Evolutionary conservation across 2,329 filamentous ascomycete species (phyloP).

Genomic region (Keithomyces neogunnii): DNA sequence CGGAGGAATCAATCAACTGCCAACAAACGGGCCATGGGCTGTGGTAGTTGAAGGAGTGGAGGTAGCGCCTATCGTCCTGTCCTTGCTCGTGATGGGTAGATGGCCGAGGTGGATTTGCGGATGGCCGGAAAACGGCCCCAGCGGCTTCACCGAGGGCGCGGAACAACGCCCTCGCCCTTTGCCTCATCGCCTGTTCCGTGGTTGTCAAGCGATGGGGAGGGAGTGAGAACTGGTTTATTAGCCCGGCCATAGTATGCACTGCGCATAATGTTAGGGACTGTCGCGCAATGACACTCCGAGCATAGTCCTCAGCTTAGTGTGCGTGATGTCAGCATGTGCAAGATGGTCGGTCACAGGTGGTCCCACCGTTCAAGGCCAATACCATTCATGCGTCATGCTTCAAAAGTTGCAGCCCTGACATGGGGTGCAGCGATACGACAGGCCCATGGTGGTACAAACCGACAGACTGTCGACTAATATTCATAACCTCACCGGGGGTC

Average conservation of each 20-base stretch:
- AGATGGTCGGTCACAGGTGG: too few relatives aligned
- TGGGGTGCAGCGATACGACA: conserved; percentile 3
- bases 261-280: not conserved
- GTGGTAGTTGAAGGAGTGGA: not conserved
- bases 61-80: not conserved
- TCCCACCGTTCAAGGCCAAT: not conserved
- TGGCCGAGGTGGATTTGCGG: conserved; percentile 2
- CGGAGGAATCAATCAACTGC: not conserved
- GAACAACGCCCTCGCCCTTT: conserved; percentile 20
- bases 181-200: conserved; percentile 7
- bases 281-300: not conserved
- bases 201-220: not conserved
- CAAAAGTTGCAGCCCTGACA: conserved; percentile 1
- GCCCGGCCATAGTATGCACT: not conserved
- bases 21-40: not conserved
- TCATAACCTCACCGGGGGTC: too few relatives aligned
- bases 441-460: not conserved
- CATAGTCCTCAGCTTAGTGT: not conserved
- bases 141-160: conserved; percentile 22
- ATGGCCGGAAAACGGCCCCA: conserved; percentile 1
- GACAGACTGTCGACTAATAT: too few relatives aligned
- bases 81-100: not conserved
- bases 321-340: too few relatives aligned
- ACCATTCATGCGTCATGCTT: conserved; percentile 2
- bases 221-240: not conserved